Evolutionary conservation across 164 flowering plant species (phyloP), one percentile per base, ranked within the genome.

Genomic region (Liquidambar formosana): DNA sequence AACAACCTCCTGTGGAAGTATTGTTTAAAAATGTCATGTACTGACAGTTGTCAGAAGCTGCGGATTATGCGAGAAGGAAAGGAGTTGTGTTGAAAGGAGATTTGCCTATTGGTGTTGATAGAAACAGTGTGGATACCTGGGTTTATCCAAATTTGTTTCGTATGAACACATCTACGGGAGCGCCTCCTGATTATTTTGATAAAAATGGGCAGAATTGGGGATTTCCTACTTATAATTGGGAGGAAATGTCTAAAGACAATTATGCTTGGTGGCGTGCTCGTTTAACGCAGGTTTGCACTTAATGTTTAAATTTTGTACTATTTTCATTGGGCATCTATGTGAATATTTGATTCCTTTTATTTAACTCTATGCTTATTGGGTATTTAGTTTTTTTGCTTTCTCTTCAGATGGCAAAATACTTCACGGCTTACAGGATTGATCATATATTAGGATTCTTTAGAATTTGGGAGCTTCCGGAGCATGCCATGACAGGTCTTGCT

Each of bases 241-340:
- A 94, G 80, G 98, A 94, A 81, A 92, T 94, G 96, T 86, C 95
- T 38, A 94, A 92, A 74, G 97, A 94, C 75, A 91, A 91, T 71
- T 95, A 93, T 88, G 96, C 82, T 66, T 95, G 99, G 99, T 95
- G 99, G 99, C 91, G 99, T 74, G 88, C 85, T 77, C 97, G 97
- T 71, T 72, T 90, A 63, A 74, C 96, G 22, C 96, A 94, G 97
- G 97, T 94, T 71, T 49, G 56, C 64, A 38, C 23, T 28, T 21
- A 2, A 47, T 28, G 14, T 57, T 21, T 56, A 33, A 0, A 27
- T 13, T 54, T 66, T 38, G 57, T 33, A 2, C 41, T 33, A 33
- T n/a, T n/a, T n/a, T n/a, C n/a, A n/a, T n/a, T n/a, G n/a, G n/a
- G n/a, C 41, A 33, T 33, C 41, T 33, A 33, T 33, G 4, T 33